Evolutionary conservation across 139 green algal species (phyloP), one percentile per base, ranked within the genome.

Genomic region (Ostreobium quekettii): DNA sequence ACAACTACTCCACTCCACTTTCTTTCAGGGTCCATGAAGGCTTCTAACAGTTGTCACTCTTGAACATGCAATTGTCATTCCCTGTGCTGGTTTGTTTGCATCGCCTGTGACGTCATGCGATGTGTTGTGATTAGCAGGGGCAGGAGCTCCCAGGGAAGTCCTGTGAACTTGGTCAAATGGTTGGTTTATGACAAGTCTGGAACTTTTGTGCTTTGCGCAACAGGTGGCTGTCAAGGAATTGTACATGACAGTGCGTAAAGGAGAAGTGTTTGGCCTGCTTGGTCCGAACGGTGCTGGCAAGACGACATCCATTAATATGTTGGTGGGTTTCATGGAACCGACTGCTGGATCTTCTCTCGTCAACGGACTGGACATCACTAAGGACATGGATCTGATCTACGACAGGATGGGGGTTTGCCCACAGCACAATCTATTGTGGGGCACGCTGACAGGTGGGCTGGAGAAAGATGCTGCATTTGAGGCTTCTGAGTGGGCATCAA

Each of bases 281-380:
- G 91, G 91, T 3, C 91, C 90, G 32, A 97, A 97, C 64, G 90
- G 90, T 48, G 87, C 87, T 4, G 86, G 86, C 22, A 91, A 92
- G 73, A 71, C 47, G 6, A 71, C 64, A 26, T 42, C 64, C 7
- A 71, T 71, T 29, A 68, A 68, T n/a, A 68, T 68, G 61, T n/a
- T 68, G 36, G 53, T 68, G 4, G 82, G 82, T 4, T 84, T 86
- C 67, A 58, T 85, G 49, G 49, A 73, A n/a, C 58, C 80, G 38
- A 71, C 70, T 29, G 37, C 29, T 37, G 81, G 81, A 7, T 29
- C 49, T 15, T 73, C 66, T 4, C 28, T 76, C 26, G 60, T 88
- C 1, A 67, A 78, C 24, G 80, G 80, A 0, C 33, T 74, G 2
- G 56, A 75, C 58, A 82, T 88, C 46, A 36, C 8, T 0, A 3